Base-by-base conservation (phyloP, 352 stramenopile genomes). In the Phytophthora cryptogea region DNA sequence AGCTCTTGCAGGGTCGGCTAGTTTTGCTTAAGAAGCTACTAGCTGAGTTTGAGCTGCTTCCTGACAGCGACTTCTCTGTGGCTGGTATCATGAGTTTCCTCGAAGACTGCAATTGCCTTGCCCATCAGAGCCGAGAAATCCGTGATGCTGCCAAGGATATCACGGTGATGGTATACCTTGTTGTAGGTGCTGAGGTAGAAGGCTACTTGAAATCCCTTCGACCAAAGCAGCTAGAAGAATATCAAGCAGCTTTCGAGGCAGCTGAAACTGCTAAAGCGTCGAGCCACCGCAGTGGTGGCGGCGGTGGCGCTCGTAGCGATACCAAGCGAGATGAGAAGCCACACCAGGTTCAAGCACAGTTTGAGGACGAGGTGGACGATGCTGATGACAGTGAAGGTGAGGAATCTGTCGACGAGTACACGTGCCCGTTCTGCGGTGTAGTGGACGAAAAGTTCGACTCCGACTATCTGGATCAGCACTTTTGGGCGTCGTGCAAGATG, bases 151-250 rank as follows among this genome's bases (percentile, higher is more conserved):
- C 86, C 16, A 97, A 96, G 63, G 85, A 97, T 8, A 79, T 98
- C 35, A 82, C 82, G 2, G 86, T 97, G 5, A 58, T 75, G 6
- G 49, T 97, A 4, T 94, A 90, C 49, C 66, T 80, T 58, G 68
- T 89, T 27, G 64, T 79, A 8, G 71, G 71, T 16, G 26, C 59
- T 1, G 83, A 94, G 6, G 75, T 96, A 2, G 80, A 96, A 60
- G 69, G 66, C 1, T 92, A 81, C 54, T 66, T 98, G 13, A 93
- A 89, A 61, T 76, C 73, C 4, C 64, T 97, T 5, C 79, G 90
- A 6, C 85, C 88, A 6, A 98, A 97, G 66, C 91, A 97, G 59
- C 54, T 95, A 17, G 90, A 97, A 46, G 91, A 97, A 57, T 97
- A 97, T 47, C 82, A 95, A 54, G 68, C 78, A 27, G 89, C 89